Evolutionary conservation across 2,329 filamentous ascomycete species (phyloP).

Genomic region (Pyrenophora graminea): DNA sequence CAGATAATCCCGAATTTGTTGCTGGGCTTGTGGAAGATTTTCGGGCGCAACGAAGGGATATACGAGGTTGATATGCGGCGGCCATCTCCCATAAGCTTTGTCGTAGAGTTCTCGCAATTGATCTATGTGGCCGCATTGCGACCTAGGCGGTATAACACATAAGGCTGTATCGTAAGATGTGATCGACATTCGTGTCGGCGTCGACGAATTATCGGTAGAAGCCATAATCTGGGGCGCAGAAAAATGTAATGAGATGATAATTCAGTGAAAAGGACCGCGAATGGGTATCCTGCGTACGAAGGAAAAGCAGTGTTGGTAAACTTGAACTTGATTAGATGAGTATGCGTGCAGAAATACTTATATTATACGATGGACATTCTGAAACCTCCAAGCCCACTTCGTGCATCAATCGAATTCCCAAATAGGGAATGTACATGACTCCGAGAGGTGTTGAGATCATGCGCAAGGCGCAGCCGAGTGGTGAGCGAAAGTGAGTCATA

Average conservation of each 20-base stretch:
- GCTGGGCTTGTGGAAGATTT: conserved; percentile 51
- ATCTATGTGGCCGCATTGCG: conserved; percentile 57
- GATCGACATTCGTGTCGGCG: conserved; percentile 21
- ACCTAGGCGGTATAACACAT: conserved; percentile 60
- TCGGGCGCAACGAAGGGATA: conserved; percentile 66
- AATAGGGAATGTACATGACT: conserved; percentile 21
- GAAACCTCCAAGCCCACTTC: not conserved
- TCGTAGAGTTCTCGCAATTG: conserved; percentile 65
- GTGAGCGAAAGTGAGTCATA: conserved; percentile 36
- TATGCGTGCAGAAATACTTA: conserved; percentile 9
- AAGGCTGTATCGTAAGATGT: conserved; percentile 63
- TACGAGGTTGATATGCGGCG: conserved; percentile 67
- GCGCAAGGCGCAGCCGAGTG: not conserved
- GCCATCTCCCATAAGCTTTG: conserved; percentile 65
- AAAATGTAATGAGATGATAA: not conserved
- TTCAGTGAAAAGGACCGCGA: not conserved
- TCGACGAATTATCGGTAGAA: conserved; percentile 1
- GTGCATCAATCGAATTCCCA: conserved; percentile 3
- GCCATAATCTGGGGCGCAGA: conserved; percentile 23
- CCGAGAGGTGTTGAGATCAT: conserved; percentile 7
- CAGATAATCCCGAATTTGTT: conserved; percentile 48
- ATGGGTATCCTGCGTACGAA: conserved; percentile 15
- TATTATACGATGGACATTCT: not conserved
- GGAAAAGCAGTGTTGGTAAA: not conserved
- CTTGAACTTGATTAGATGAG: conserved; percentile 12